Base-by-base conservation (phyloP, 1,139 yeast species). In the Lodderomyces metapsilosis region DNA sequence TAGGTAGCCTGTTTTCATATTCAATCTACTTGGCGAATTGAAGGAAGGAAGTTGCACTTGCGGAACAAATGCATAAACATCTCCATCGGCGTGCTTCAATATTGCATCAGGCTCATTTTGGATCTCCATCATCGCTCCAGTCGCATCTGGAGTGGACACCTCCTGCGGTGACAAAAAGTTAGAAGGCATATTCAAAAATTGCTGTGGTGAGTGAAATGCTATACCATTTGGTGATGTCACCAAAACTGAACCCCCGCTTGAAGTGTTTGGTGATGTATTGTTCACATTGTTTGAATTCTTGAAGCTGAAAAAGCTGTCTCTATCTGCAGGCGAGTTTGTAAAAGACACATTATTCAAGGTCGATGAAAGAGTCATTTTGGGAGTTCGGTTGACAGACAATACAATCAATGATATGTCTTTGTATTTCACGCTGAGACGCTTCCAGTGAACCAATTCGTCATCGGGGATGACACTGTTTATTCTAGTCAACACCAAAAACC, bases 391-490 rank as follows among this genome's bases (percentile, higher is more conserved):
- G 0, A 86, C 88, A 10, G 92, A 81, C n/a, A 84, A 71, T 13
- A 88, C 88, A 31, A 88, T 78, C 54, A 86, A 66, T 1, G 86
- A 79, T 16, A 86, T 62, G 31, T 79, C 84, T 49, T 82, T 80
- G 42, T 78, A 74, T 47, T 76, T 77, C 41, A 68, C 54, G 24
- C 88, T 81, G 31, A 84, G 63, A 43, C 88, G 62, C 56, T 86
- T 82, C 91, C 92, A 83, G 54, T 84, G 88, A 39, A 84, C 71
- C 41, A 85, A 63, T 54, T 85, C 94, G 56, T 84, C 92, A 58
- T 85, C 94, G 0, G 91, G 88, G 34, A 85, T 77, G 42, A 84
- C 76, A 49, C 85, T 84, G 52, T 81, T 82, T 41, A 84, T 62
- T 52, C 94, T 71, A 0, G 92, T 83, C 40, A 85, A 63, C 1